Evolutionary conservation across 2,329 filamentous ascomycete species (phyloP).

Genomic region (Onygenales sp.): DNA sequence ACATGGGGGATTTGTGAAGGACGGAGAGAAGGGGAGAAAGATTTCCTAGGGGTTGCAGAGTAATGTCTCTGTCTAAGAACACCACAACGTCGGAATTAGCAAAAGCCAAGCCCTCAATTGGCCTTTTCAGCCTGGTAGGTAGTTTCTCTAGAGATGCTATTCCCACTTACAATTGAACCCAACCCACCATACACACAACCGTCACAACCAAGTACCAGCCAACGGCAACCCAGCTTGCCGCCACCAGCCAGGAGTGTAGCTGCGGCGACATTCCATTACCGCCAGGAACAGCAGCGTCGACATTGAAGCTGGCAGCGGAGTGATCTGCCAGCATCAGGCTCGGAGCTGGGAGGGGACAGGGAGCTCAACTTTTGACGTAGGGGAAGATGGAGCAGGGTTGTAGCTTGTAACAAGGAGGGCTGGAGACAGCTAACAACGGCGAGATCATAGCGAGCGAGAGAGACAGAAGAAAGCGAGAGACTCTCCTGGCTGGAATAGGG

Average conservation of each 20-base stretch:
- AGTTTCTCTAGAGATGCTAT: not conserved
- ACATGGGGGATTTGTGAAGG: slow-evolving; percentile 59
- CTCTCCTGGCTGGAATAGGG: not conserved
- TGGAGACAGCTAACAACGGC: not conserved
- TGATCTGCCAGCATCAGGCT: slow-evolving; percentile 1
- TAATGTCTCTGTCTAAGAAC: slow-evolving; percentile 45
- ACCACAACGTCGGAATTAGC: slow-evolving; percentile 9
- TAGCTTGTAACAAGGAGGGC: not conserved
- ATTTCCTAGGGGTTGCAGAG: slow-evolving; percentile 34
- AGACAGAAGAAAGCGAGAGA: not conserved
- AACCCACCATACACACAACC: slow-evolving; percentile 49
- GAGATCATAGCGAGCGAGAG: not conserved
- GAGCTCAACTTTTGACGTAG: not conserved
- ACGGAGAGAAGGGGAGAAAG: slow-evolving; percentile 30
- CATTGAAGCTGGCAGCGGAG: slow-evolving; percentile 4
- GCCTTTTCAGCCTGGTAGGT: not conserved
- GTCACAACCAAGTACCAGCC: slow-evolving; percentile 49
- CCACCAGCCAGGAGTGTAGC: slow-evolving; percentile 25
- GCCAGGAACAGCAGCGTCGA: slow-evolving; percentile 7
- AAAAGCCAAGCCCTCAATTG: not conserved
- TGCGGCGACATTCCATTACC: slow-evolving; percentile 7
- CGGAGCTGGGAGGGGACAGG: not conserved
- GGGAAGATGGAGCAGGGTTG: not conserved
- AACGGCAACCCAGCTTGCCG: slow-evolving; percentile 38
- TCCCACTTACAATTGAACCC: slow-evolving; percentile 46